phyloP scores from a whole-genome alignment of 176 grass and related monocot species.

The Stipa capillata region DNA sequence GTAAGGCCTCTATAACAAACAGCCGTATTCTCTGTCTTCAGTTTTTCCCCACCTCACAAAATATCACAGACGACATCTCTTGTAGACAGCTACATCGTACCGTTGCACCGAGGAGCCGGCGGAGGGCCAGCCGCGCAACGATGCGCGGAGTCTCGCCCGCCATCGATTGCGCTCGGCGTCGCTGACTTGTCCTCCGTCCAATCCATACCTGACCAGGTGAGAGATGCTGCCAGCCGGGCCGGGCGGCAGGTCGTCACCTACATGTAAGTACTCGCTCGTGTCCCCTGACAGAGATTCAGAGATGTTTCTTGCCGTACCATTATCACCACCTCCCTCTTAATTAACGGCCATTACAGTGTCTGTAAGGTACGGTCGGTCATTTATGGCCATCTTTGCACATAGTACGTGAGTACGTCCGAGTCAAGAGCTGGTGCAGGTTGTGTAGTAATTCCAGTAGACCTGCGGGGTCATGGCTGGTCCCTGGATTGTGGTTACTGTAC shows the following conservation, averaged over 20 bases:
- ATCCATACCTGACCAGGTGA: no score
- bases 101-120: no score
- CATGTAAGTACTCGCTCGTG: neutral
- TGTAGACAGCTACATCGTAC: no score
- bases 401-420: neutral
- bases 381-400: neutral
- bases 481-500: neutral
- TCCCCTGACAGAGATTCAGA: neutral
- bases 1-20: no score
- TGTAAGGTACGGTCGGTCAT: neutral
- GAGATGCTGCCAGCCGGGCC: neutral
- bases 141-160: neutral
- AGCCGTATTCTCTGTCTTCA: no score
- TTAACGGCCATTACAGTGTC: no score
- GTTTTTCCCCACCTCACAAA: no score
- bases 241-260: no score
- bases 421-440: neutral
- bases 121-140: no score
- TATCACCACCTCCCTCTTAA: neutral
- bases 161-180: neutral
- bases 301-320: no score
- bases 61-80: no score
- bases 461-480: neutral
- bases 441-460: neutral
- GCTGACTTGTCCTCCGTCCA: neutral